Percentiles rank a stretch among this genome's conserved stretches.
Evolutionary conservation across 352 stramenopile genomes (phyloP).

Genomic region (Pythium rishiriense): DNA sequence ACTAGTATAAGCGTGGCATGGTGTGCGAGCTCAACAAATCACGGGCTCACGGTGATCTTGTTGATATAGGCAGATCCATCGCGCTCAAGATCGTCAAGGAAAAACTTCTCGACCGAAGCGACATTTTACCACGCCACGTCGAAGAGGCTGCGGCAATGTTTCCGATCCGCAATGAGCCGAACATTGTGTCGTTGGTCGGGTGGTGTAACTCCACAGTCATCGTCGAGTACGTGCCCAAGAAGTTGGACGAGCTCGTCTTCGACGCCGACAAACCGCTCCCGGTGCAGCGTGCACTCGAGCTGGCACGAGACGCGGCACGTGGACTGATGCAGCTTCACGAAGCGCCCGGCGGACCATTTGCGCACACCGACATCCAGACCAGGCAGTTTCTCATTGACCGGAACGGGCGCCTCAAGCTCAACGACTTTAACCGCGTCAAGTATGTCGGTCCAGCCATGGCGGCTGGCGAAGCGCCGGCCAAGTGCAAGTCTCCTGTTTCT

Average conservation of each 20-base stretch:
- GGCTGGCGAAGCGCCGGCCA: slow-evolving; percentile 38
- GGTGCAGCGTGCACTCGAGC: slow-evolving; percentile 45
- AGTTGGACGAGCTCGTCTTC: slow-evolving; percentile 65
- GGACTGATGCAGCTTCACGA: slow-evolving; percentile 70
- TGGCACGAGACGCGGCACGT: slow-evolving; percentile 54
- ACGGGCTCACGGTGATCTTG: no score
- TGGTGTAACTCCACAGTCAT: slow-evolving; percentile 80
- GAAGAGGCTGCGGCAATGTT: slow-evolving; percentile 74
- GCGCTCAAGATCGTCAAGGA: slow-evolving; percentile 75
- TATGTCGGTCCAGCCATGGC: slow-evolving; percentile 51
- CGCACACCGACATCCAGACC: slow-evolving; percentile 79
- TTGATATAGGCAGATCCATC: slow-evolving; percentile 44
- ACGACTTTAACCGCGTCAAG: slow-evolving; percentile 85
- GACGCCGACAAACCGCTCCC: slow-evolving; percentile 42
- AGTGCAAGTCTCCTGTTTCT: slow-evolving; percentile 60
- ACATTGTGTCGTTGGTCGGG: slow-evolving; percentile 69
- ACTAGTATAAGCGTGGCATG: neutral
- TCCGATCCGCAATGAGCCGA: slow-evolving; percentile 60
- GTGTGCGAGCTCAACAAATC: neutral
- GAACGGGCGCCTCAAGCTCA: slow-evolving; percentile 57
- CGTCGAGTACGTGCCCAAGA: slow-evolving; percentile 69
- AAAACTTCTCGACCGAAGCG: slow-evolving; percentile 44
- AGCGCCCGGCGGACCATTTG: slow-evolving; percentile 61
- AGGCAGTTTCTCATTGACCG: slow-evolving; percentile 78
- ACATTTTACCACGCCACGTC: slow-evolving; percentile 74